A percentile compares a stretch with the other conserved stretches of the same genome.
These are phyloP conservation scores for Rutidosis leptorrhynchoides DNA, from an alignment of 129 eudicot species.

Conservation along the genomic window DNA sequence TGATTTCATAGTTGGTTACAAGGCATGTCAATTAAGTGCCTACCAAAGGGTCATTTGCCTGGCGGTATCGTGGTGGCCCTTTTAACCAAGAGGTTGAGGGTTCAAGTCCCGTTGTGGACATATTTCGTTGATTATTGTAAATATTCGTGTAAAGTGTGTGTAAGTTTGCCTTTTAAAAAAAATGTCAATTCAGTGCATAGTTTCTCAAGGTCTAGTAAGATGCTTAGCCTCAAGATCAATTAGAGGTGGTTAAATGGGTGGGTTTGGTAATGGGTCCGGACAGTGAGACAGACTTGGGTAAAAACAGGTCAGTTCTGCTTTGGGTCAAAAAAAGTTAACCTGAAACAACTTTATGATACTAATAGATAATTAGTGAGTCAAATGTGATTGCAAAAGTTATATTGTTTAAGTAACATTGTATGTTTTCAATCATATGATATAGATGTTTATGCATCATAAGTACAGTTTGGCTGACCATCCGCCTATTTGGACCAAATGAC, in stretches of 20 bases:
- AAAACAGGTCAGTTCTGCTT: not conserved
- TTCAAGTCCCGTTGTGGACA: too few species aligned
- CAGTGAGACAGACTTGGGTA: not conserved
- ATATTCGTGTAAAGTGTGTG: too few species aligned
- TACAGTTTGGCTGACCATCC: not conserved
- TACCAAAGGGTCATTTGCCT: too few species aligned
- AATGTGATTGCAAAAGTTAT: not conserved
- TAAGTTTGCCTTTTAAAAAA: too few species aligned
- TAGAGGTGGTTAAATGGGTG: not conserved
- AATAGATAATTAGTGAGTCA: too few species aligned
- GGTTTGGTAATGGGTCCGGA: not conserved
- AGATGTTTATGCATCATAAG: not conserved
- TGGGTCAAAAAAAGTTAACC: too few species aligned
- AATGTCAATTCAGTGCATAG: too few species aligned
- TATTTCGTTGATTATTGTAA: too few species aligned
- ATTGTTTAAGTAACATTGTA: not conserved
- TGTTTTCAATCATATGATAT: not conserved
- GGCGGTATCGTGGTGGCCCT: too few species aligned
- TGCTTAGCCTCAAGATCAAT: not conserved
- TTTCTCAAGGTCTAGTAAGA: slow-evolving; percentile 1
- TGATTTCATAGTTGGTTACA: not conserved
- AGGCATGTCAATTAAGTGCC: too few species aligned
- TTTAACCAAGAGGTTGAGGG: too few species aligned
- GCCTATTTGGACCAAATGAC: not conserved
- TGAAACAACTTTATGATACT: too few species aligned